Conservation (phyloP, 148 eudicot species). For the Rhododendron ovatum region DNA sequence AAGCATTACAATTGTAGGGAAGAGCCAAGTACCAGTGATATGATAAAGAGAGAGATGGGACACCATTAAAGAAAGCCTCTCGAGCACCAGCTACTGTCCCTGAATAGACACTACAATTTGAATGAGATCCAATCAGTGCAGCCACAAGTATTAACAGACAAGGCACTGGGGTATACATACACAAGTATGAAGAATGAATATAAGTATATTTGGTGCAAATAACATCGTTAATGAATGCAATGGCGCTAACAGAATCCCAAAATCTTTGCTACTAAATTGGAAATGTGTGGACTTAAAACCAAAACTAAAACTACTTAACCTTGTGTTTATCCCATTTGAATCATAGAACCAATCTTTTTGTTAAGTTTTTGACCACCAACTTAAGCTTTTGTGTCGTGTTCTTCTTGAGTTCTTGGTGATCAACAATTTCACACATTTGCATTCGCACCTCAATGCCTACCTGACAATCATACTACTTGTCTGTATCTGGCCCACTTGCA, state of each 20-base stretch:
- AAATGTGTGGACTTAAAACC: background rate
- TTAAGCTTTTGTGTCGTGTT: background rate
- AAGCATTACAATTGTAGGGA: background rate
- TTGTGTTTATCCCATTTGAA: background rate
- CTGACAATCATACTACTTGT: background rate
- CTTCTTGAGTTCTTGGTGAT: background rate
- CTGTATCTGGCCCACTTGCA: background rate
- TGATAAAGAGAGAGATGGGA: slow-evolving; percentile 80
- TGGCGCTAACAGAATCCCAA: background rate
- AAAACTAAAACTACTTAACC: background rate
- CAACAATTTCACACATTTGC: background rate
- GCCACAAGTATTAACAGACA: background rate
- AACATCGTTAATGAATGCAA: background rate
- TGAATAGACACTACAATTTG: slow-evolving; percentile 70
- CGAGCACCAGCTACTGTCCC: slow-evolving; percentile 99
- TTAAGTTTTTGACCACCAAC: background rate
- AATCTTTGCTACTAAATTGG: background rate
- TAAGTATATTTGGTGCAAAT: background rate
- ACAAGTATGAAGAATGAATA: background rate
- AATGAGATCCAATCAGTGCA: slow-evolving; percentile 10
- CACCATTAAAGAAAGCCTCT: slow-evolving; percentile 68
- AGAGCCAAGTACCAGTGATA: slow-evolving; percentile 62
- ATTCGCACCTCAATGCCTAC: background rate
- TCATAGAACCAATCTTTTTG: background rate
- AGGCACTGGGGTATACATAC: background rate